Percentiles rank a stretch among this genome's conserved stretches.
These are phyloP conservation scores for Bipolaris zeicola DNA, from an alignment of 2,329 filamentous ascomycete genomes.

Conservation along the genomic window DNA sequence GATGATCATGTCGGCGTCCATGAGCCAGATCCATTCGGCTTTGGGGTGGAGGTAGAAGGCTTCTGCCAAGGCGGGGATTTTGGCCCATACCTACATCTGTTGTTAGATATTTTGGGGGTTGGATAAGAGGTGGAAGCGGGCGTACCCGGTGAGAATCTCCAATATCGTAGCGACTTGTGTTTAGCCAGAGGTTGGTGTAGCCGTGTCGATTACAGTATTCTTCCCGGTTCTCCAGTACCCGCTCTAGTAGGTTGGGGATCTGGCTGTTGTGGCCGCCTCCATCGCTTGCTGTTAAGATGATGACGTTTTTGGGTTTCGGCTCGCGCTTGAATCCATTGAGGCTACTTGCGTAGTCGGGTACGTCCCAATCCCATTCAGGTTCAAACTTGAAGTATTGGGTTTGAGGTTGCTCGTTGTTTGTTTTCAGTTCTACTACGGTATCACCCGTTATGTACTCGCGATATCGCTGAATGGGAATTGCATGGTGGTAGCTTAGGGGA, in stretches of 20 bases:
- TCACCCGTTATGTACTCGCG: slow-evolving; percentile 31
- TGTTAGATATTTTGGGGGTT: not conserved
- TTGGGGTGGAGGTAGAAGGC: slow-evolving; percentile 47
- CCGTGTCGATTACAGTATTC: slow-evolving; percentile 47
- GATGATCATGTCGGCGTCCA: slow-evolving; percentile 51
- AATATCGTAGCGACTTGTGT: slow-evolving; percentile 49
- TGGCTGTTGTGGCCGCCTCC: slow-evolving; percentile 51
- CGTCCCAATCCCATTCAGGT: slow-evolving; percentile 41
- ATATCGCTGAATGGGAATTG: slow-evolving; percentile 35
- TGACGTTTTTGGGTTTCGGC: slow-evolving; percentile 43
- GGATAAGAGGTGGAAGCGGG: not conserved
- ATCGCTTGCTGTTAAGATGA: slow-evolving; percentile 50
- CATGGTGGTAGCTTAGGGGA: slow-evolving; percentile 35
- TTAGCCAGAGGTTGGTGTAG: slow-evolving; percentile 49
- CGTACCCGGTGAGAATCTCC: slow-evolving; percentile 43
- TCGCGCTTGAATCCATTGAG: slow-evolving; percentile 40
- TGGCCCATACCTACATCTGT: slow-evolving; percentile 44
- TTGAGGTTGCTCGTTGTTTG: slow-evolving; percentile 34
- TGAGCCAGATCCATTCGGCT: slow-evolving; percentile 51
- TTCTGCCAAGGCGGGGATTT: slow-evolving; percentile 50
- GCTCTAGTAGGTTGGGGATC: slow-evolving; percentile 46
- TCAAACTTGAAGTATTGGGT: slow-evolving; percentile 40
- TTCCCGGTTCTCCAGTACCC: slow-evolving; percentile 43
- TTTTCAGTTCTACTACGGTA: slow-evolving; percentile 16
- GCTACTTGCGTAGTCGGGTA: slow-evolving; percentile 31